A percentile compares a stretch with the other conserved stretches of the same genome.
These are phyloP conservation scores for Seminavis robusta DNA, from an alignment of 108 stramenopile genomes.

Conservation along the genomic window DNA sequence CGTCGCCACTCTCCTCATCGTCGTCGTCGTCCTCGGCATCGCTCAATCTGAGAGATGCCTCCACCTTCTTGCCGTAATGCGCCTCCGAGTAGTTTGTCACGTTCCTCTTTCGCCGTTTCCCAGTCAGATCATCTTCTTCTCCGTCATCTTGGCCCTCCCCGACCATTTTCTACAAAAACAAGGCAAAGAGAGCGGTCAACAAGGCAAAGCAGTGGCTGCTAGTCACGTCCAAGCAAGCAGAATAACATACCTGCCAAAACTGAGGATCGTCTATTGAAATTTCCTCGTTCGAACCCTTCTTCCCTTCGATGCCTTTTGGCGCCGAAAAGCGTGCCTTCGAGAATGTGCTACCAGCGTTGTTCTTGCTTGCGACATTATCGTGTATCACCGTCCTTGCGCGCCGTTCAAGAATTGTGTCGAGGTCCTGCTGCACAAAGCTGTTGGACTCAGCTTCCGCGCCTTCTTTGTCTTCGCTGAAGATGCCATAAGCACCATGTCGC, in stretches of 20 bases:
- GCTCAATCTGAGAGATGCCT: slow-evolving; percentile 14
- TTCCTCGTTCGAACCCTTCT: slow-evolving; percentile 22
- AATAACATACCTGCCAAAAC: slow-evolving; percentile 69
- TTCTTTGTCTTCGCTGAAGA: slow-evolving; percentile 83
- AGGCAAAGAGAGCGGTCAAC: not conserved
- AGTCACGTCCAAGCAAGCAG: not conserved
- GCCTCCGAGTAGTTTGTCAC: slow-evolving; percentile 62
- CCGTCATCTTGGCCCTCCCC: slow-evolving; percentile 67
- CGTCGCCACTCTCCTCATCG: slow-evolving; percentile 30
- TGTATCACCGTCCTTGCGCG: slow-evolving; percentile 73
- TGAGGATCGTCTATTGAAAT: slow-evolving; percentile 90
- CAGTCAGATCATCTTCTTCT: slow-evolving; percentile 19
- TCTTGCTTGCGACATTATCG: slow-evolving; percentile 72
- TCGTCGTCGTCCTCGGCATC: slow-evolving; percentile 20
- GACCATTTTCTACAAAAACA: slow-evolving; percentile 54
- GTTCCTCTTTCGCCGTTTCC: slow-evolving; percentile 45
- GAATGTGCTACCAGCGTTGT: slow-evolving; percentile 83
- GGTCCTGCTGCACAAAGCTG: slow-evolving; percentile 76
- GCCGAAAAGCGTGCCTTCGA: slow-evolving; percentile 90
- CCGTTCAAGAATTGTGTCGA: slow-evolving; percentile 82
- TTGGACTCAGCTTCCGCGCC: slow-evolving; percentile 82
- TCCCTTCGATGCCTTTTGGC: slow-evolving; percentile 34
- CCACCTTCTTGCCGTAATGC: slow-evolving; percentile 32
- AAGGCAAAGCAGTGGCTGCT: no score
- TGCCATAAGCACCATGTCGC: slow-evolving; percentile 87